These are phyloP conservation scores for Bidens hawaiensis DNA, from an alignment of 140 eudicot species.

Conservation along the genomic window DNA sequence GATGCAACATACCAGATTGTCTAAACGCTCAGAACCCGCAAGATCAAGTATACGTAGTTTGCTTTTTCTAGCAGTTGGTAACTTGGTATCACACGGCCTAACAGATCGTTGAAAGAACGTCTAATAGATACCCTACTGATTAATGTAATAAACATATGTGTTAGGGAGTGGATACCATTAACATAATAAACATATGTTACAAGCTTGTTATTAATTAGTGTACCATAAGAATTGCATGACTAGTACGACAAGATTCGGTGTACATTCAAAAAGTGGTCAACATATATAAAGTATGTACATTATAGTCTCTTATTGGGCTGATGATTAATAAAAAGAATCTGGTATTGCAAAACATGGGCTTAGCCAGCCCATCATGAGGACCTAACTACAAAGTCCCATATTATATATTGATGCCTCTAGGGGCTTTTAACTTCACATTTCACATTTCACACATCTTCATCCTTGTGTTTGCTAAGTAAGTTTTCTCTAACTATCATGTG, in stretches of 20 bases:
- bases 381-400: too few relatives aligned
- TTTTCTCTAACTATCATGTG: too few relatives aligned
- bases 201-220: constrained; percentile 9
- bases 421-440: too few relatives aligned
- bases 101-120: constrained; percentile 40
- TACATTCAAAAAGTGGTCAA: constrained; percentile 60
- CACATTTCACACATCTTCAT: too few relatives aligned
- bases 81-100: constrained; percentile 39
- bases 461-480: too few relatives aligned
- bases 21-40: constrained; percentile 89
- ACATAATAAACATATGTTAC: constrained; percentile 2
- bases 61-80: constrained; percentile 76
- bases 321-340: too few relatives aligned
- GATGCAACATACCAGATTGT: constrained; percentile 60
- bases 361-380: too few relatives aligned
- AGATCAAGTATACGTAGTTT: constrained; percentile 87
- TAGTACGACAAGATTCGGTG: constrained; percentile 90
- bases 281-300: too few relatives aligned
- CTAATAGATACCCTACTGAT: constrained; percentile 61
- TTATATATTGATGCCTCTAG: too few relatives aligned
- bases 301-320: too few relatives aligned
- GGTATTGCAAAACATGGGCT: too few relatives aligned
- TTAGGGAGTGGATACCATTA: too few relatives aligned
- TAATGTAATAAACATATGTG: not conserved
- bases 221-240: constrained; percentile 96